Evolutionary conservation across 495 filamentous ascomycete species (phyloP).

Genomic region (Venustampulla echinocandica): DNA sequence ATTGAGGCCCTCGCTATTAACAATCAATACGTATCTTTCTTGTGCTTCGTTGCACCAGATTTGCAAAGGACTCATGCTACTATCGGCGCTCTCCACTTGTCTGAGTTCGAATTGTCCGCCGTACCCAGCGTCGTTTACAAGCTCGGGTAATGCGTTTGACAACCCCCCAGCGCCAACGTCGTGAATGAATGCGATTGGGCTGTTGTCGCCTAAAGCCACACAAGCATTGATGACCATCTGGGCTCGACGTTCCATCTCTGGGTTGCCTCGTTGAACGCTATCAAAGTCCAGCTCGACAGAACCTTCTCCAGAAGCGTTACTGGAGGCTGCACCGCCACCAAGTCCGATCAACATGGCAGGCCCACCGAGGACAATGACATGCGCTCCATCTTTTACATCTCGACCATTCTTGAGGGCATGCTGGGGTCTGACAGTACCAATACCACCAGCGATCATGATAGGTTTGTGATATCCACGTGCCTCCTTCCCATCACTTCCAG

Average conservation of each 20-base stretch:
- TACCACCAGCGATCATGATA: conserved; percentile 96
- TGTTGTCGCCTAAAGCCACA: conserved; percentile 68
- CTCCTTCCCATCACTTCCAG: conserved; percentile 55
- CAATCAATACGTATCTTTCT: conserved; percentile 83
- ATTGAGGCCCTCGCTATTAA: conserved; percentile 70
- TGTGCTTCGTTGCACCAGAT: conserved; percentile 74
- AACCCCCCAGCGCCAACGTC: conserved; percentile 94
- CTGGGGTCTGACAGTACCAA: conserved; percentile 90
- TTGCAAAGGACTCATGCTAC: conserved; percentile 85
- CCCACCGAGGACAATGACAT: conserved; percentile 86
- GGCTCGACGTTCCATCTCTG: conserved; percentile 87
- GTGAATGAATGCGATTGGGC: conserved; percentile 92
- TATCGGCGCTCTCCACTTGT: conserved; percentile 82
- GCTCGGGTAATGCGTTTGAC: conserved; percentile 85
- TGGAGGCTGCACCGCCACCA: conserved; percentile 90
- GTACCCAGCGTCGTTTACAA: conserved; percentile 83
- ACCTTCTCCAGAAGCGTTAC: conserved; percentile 77
- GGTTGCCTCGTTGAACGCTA: conserved; percentile 89
- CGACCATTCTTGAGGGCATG: conserved; percentile 76
- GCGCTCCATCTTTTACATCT: conserved; percentile 71
- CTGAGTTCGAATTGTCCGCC: conserved; percentile 87
- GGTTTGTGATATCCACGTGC: conserved; percentile 93
- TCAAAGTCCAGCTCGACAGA: conserved; percentile 90
- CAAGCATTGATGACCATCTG: conserved; percentile 97
- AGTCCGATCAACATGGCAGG: conserved; percentile 97